Percentiles rank a stretch among this genome's conserved stretches.
Conservation (phyloP, 352 stramenopile genomes). For the Globisporangium yorkense region DNA sequence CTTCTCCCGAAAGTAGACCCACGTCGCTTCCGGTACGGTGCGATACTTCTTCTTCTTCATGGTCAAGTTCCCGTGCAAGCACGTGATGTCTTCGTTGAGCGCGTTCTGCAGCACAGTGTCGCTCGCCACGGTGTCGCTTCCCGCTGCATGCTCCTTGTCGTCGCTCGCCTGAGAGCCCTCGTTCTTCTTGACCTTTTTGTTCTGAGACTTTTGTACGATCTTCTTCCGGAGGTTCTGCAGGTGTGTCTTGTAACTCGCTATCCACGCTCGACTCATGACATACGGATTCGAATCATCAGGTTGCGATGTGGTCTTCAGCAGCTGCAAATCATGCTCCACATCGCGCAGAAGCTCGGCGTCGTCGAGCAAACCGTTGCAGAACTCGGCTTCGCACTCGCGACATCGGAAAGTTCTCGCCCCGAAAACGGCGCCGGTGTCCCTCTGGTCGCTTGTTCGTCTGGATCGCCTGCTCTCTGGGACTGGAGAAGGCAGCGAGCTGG, state of each 20-base stretch:
- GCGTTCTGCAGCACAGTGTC: constrained; percentile 26
- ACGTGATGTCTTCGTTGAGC: constrained; percentile 77
- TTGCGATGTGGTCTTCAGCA: constrained; percentile 39
- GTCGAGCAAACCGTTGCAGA: constrained; percentile 44
- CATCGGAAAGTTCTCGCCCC: constrained; percentile 40
- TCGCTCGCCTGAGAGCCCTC: neutral
- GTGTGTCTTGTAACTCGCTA: constrained; percentile 65
- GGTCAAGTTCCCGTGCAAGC: constrained; percentile 52
- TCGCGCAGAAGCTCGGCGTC: constrained; percentile 48
- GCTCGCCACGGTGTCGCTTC: constrained; percentile 3
- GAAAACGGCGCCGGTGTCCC: constrained; percentile 24
- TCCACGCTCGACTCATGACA: constrained; percentile 67
- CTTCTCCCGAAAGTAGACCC: constrained; percentile 58
- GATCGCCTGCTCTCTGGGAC: neutral
- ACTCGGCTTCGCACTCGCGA: constrained; percentile 32
- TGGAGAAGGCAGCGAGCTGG: constrained; percentile 3
- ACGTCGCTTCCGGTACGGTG: constrained; percentile 37
- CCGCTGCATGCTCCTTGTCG: neutral
- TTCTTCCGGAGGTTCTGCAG: constrained; percentile 44
- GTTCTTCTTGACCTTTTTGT: constrained; percentile 15
- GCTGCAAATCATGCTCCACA: constrained; percentile 33
- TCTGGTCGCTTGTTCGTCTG: constrained; percentile 8
- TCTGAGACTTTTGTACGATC: constrained; percentile 23
- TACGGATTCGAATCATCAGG: constrained; percentile 21
- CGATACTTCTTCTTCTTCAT: constrained; percentile 70